A percentile compares a stretch with the other conserved stretches of the same genome.
Conservation (phyloP, 2,329 filamentous ascomycete species). For the Xylaria sp. region DNA sequence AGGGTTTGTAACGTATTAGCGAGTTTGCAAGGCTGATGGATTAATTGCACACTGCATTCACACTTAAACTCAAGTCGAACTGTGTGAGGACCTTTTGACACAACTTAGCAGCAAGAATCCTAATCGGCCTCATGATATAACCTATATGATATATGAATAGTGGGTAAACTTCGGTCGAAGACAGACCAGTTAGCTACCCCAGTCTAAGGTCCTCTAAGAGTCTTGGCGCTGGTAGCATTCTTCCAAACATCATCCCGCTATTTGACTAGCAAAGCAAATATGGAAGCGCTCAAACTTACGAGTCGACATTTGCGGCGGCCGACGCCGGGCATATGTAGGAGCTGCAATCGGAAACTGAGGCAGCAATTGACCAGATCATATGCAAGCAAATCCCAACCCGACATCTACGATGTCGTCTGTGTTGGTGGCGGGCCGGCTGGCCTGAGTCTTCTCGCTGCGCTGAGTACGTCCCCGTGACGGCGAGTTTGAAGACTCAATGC, state of each 20-base stretch:
- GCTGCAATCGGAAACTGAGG: conserved; percentile 56
- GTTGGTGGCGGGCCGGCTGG: conserved; percentile 91
- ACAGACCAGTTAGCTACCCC: neutral
- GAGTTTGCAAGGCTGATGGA: neutral
- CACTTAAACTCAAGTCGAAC: neutral
- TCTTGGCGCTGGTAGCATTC: conserved; percentile 20
- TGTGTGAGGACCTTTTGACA: neutral
- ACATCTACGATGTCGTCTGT: conserved; percentile 93
- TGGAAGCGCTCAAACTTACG: conserved; percentile 43
- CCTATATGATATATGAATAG: neutral
- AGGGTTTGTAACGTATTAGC: neutral
- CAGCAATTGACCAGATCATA: conserved; percentile 55
- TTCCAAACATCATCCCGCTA: conserved; percentile 20
- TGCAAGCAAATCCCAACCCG: conserved; percentile 60
- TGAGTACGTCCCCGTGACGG: conserved; percentile 64
- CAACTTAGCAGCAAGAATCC: neutral
- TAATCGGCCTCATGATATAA: neutral
- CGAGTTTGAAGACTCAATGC: conserved; percentile 10
- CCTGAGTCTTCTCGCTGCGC: conserved; percentile 80
- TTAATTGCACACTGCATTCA: neutral
- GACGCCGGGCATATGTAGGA: conserved; percentile 54
- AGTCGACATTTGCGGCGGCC: conserved; percentile 41
- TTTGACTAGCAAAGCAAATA: conserved; percentile 26
- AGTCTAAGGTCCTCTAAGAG: neutral
- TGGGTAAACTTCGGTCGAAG: conserved; percentile 20